These are phyloP conservation scores for Penicillium sp. DNA, from an alignment of 2,329 filamentous ascomycete species.

Conservation along the genomic window DNA sequence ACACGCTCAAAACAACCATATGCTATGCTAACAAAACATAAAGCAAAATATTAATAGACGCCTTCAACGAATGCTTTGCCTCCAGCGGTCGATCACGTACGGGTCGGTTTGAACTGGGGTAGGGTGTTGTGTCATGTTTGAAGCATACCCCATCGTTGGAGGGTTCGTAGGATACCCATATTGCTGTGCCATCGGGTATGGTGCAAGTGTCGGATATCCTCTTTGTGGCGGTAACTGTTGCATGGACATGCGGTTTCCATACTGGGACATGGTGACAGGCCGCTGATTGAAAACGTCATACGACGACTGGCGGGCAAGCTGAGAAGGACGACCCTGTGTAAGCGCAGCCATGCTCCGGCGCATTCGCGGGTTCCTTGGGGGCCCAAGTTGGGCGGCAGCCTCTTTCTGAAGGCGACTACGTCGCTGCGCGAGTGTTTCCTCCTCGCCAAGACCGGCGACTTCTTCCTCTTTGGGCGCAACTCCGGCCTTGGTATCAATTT, in stretches of 20 bases:
- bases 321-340: constrained; percentile 54
- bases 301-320: constrained; percentile 29
- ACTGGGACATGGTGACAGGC: constrained; percentile 17
- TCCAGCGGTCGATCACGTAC: constrained; percentile 58
- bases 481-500: constrained; percentile 37
- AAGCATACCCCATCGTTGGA: constrained; percentile 27
- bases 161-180: constrained; percentile 29
- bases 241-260: constrained; percentile 31
- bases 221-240: constrained; percentile 27
- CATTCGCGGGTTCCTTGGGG: constrained; percentile 29
- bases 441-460: constrained; percentile 24
- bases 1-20: constrained; percentile 16
- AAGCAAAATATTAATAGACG: neutral
- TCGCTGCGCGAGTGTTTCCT: constrained; percentile 49
- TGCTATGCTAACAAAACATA: constrained; percentile 15
- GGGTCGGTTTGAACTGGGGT: constrained; percentile 51
- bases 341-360: constrained; percentile 49
- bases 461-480: constrained; percentile 23
- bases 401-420: constrained; percentile 47
- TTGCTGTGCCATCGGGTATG: constrained; percentile 21
- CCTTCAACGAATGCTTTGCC: constrained; percentile 43
- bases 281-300: constrained; percentile 19
- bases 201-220: constrained; percentile 18
- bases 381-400: constrained; percentile 23
- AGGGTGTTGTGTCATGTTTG: constrained; percentile 32